Conservation (phyloP, 2,329 filamentous ascomycete species). For the Ceratocystis destructans region DNA sequence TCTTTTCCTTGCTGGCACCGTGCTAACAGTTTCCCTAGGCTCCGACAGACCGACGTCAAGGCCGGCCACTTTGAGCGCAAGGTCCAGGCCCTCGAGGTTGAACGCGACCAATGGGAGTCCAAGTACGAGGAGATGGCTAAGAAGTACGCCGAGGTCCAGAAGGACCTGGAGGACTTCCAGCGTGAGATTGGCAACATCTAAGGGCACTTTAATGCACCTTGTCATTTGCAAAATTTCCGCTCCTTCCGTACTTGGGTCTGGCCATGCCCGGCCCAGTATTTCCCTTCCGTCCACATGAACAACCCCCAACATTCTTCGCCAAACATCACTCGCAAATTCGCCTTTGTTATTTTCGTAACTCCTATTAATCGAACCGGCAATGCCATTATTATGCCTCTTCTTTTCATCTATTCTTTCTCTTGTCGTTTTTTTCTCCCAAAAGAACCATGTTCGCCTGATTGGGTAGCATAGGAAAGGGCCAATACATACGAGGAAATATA, state of each 20-base stretch:
- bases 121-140: slow-evolving; percentile 97
- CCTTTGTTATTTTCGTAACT: slow-evolving; percentile 5
- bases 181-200: slow-evolving; percentile 87
- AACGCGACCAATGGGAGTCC: slow-evolving; percentile 86
- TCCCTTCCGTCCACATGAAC: not conserved
- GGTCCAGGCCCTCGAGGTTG: slow-evolving; percentile 86
- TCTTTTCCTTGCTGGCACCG: not conserved
- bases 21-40: slow-evolving; percentile 39
- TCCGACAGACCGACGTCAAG: slow-evolving; percentile 98
- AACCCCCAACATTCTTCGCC: not conserved
- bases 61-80: slow-evolving; percentile 98
- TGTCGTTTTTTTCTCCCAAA: slow-evolving; percentile 4
- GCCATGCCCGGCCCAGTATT: not conserved
- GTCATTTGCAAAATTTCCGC: slow-evolving; percentile 12
- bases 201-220: slow-evolving; percentile 24
- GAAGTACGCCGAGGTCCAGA: slow-evolving; percentile 72
- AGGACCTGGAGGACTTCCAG: slow-evolving; percentile 85
- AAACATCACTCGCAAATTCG: slow-evolving; percentile 3
- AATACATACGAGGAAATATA: slow-evolving; percentile 10
- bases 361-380: slow-evolving; percentile 5
- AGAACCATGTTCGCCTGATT: slow-evolving; percentile 1
- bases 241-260: not conserved
- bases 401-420: slow-evolving; percentile 7
- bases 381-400: slow-evolving; percentile 5
- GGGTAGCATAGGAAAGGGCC: slow-evolving; percentile 5